These are phyloP conservation scores for Odontarrhena argentea DNA, from an alignment of 345 rosid species.

Conservation along the genomic window DNA sequence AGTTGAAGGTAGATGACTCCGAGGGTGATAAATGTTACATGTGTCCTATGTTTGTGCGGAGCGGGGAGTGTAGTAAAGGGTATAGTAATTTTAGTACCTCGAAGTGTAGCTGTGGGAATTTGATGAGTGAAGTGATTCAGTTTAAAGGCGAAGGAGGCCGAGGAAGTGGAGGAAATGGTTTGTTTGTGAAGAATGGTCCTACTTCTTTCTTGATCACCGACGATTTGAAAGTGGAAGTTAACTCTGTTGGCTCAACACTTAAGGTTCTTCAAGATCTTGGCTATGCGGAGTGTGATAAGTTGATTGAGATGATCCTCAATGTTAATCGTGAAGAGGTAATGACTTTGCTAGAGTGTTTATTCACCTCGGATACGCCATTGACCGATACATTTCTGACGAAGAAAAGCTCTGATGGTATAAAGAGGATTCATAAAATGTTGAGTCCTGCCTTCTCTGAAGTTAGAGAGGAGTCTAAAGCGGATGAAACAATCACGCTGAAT, in stretches of 20 bases:
- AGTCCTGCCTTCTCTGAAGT: not conserved
- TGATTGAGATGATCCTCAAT: conserved; percentile 20
- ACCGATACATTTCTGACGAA: conserved; percentile 29
- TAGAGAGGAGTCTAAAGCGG: conserved; percentile 2
- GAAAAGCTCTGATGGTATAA: conserved; percentile 5
- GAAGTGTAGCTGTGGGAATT: conserved; percentile 16
- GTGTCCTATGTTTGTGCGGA: conserved; percentile 3
- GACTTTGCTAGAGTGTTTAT: conserved; percentile 19
- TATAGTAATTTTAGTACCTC: conserved; percentile 4
- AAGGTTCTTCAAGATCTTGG: conserved; percentile 3
- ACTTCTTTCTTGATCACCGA: conserved; percentile 26
- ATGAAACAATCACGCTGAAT: conserved; percentile 16
- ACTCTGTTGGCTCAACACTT: not conserved
- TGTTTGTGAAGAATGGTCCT: conserved; percentile 8
- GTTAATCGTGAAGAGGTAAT: conserved; percentile 14
- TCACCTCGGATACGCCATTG: conserved; percentile 30
- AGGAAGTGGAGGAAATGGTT: not conserved
- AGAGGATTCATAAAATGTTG: not conserved
- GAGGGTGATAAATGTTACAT: not conserved
- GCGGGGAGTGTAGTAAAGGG: not conserved
- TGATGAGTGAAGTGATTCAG: conserved; percentile 11
- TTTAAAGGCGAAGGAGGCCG: conserved; percentile 3
- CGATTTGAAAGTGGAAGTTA: conserved; percentile 16
- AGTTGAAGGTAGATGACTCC: conserved; percentile 13
- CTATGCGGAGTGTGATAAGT: not conserved